A percentile compares a stretch with the other conserved stretches of the same genome.
These are phyloP conservation scores for Raphanus hybrid DNA, from an alignment of 441 rosid species.

Conservation along the genomic window DNA sequence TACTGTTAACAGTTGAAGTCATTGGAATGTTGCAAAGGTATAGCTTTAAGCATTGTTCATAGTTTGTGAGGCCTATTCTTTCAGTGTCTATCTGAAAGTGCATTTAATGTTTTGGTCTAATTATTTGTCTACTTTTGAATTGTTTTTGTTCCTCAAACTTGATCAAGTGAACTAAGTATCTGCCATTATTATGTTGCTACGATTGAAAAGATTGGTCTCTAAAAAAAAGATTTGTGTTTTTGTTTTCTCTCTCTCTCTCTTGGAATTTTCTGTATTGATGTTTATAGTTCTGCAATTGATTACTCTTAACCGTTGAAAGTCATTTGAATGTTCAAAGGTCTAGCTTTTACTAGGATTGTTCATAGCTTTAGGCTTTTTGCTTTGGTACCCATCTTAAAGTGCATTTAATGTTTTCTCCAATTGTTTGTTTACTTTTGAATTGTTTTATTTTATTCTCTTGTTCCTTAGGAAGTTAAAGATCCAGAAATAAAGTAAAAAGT, in stretches of 20 bases:
- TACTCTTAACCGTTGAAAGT: conserved; percentile 27
- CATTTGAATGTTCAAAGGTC: conserved; percentile 29
- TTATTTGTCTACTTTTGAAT: not conserved
- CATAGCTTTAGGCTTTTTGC: no score
- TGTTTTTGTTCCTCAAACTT: not conserved
- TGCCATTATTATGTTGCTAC: not conserved
- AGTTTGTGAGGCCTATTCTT: conserved; percentile 6
- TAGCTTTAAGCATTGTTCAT: conserved; percentile 29
- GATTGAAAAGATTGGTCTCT: not conserved
- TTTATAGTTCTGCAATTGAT: conserved; percentile 37
- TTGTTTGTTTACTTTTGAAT: no score
- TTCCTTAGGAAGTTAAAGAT: not conserved
- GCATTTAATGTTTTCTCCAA: no score
- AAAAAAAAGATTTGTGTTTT: not conserved
- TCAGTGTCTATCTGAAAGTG: not conserved
- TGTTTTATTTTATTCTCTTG: not conserved
- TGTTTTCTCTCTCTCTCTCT: not conserved
- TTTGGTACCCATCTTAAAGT: no score
- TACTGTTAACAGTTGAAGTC: conserved; percentile 11
- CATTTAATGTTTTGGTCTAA: not conserved
- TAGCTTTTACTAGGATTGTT: no score
- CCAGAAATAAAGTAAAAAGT: not conserved
- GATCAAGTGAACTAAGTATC: not conserved
- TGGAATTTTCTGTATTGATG: conserved; percentile 27
- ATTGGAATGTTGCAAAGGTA: conserved; percentile 30